Evolutionary conservation across 75 land plant genomes (phyloP).

Genomic region (Sequoiadendron giganteum): DNA sequence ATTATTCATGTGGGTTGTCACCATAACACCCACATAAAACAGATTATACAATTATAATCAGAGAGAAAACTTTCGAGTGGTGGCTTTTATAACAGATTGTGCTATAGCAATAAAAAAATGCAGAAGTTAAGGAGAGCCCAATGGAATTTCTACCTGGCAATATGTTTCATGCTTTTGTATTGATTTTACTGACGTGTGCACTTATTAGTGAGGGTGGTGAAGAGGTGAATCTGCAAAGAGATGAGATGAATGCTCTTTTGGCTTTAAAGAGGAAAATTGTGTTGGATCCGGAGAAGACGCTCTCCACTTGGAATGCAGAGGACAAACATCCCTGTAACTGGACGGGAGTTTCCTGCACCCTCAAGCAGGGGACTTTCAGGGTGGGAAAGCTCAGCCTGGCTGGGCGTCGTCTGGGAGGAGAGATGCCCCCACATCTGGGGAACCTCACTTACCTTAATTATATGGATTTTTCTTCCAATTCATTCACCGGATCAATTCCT

Average conservation of each 20-base stretch:
- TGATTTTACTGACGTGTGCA: neutral
- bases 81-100: neutral
- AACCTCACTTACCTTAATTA: slow-evolving; percentile 9
- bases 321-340: neutral
- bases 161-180: neutral
- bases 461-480: slow-evolving; percentile 18
- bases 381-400: neutral
- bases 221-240: neutral
- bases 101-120: neutral
- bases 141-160: neutral
- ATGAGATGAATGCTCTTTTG: neutral
- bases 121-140: neutral
- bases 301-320: neutral
- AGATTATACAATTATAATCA: neutral
- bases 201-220: neutral
- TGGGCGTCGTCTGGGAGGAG: neutral
- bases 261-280: neutral
- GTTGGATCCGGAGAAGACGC: neutral
- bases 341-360: neutral
- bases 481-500: slow-evolving; percentile 6
- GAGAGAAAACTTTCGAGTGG: neutral
- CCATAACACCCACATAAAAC: neutral
- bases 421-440: slow-evolving; percentile 17
- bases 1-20: too few relatives aligned
- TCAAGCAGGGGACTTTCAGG: neutral